These are phyloP conservation scores for Sphagnum fallax DNA, from an alignment of 228 moss, liverwort and hornwort species.

Conservation along the genomic window DNA sequence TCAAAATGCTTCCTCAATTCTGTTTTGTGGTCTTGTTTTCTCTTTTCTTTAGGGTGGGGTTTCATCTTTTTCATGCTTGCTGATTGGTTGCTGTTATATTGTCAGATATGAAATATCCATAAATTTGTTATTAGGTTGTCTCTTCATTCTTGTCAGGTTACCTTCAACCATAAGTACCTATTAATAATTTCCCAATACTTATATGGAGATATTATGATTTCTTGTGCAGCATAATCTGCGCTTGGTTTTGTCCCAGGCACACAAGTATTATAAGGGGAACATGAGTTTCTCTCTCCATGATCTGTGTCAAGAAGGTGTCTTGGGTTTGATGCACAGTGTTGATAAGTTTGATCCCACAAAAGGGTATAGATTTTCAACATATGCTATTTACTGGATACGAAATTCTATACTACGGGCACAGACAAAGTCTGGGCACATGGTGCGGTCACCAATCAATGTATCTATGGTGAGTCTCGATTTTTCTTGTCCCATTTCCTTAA, in stretches of 20 bases:
- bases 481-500: neutral
- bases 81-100: no score
- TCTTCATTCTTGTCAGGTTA: no score
- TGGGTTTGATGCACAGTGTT: conserved; percentile 81
- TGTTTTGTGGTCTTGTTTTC: no score
- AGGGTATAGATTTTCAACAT: conserved; percentile 89
- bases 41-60: no score
- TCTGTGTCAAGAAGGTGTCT: conserved; percentile 90
- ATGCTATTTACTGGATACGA: conserved; percentile 94
- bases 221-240: conserved; percentile 68
- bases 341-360: conserved; percentile 84
- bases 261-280: conserved; percentile 65
- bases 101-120: no score
- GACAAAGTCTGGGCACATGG: conserved; percentile 82
- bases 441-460: conserved; percentile 89
- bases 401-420: conserved; percentile 90
- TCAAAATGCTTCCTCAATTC: no score
- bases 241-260: conserved; percentile 79
- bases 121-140: no score
- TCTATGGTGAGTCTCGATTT: conserved; percentile 40
- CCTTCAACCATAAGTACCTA: no score
- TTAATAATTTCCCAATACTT: no score
- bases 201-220: no score
- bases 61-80: no score
- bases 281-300: conserved; percentile 77